Evolutionary conservation across 78 protist species (phyloP).

Genomic region (Capsaspora owczarzaki): DNA sequence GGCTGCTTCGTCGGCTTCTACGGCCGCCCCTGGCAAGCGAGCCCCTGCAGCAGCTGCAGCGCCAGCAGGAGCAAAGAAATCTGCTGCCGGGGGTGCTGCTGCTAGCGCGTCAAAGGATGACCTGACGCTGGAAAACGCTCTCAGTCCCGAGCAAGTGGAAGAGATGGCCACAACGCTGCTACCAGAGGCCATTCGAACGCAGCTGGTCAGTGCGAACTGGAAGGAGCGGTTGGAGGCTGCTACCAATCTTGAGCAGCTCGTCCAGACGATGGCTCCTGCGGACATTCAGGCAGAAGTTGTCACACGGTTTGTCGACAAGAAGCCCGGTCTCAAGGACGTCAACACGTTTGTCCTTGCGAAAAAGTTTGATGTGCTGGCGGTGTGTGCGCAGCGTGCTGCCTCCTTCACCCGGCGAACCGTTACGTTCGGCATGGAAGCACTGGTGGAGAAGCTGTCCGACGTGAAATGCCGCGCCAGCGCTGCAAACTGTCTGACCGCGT

Average conservation of each 20-base stretch:
- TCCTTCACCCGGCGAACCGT: not conserved
- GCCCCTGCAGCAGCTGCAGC: no score
- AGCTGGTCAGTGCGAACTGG: not conserved
- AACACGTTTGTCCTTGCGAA: not conserved
- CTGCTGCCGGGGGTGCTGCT: no score
- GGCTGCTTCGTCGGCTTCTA: not conserved
- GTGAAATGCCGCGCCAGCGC: not conserved
- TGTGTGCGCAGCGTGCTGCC: no score
- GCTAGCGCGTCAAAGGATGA: no score
- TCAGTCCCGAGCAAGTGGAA: not conserved
- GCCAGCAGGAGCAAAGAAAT: no score
- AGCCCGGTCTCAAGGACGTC: not conserved
- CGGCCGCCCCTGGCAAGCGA: not conserved
- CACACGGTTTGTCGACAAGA: not conserved
- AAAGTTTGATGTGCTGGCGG: not conserved
- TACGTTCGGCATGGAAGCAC: not conserved
- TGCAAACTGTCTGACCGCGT: not conserved
- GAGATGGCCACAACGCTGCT: not conserved
- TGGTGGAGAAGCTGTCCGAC: constrained; percentile 10
- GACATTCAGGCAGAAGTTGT: not conserved
- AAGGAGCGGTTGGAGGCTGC: constrained; percentile 2
- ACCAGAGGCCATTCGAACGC: not conserved
- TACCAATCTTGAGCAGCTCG: no score
- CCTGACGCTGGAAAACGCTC: no score
- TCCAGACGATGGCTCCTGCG: no score